These are phyloP conservation scores for Fusarium sp. DNA, from an alignment of 2,329 filamentous ascomycete genomes.

Conservation along the genomic window DNA sequence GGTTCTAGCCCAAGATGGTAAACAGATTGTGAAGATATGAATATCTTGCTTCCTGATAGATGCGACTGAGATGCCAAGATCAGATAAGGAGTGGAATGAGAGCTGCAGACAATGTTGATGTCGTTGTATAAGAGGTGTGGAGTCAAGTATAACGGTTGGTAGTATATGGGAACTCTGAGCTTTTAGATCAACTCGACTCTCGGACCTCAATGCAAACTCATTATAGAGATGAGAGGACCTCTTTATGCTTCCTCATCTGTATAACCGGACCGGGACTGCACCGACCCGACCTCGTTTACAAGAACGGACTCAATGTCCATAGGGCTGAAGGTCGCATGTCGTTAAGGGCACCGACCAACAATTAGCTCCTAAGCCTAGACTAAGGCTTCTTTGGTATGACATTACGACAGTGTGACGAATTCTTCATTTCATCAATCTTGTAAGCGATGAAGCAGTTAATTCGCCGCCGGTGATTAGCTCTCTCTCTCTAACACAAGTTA, in stretches of 20 bases:
- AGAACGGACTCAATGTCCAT: neutral
- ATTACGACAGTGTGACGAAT: conserved; percentile 14
- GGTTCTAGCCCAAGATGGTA: neutral
- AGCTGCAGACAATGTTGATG: neutral
- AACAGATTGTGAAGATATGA: neutral
- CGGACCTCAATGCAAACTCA: neutral
- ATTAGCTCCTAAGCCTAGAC: neutral
- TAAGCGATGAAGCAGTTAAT: neutral
- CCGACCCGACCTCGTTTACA: conserved; percentile 1
- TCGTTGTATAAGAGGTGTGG: neutral
- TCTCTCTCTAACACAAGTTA: neutral
- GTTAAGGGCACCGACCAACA: conserved; percentile 1
- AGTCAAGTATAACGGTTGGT: neutral
- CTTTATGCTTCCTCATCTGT: conserved; percentile 33
- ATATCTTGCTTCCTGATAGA: neutral
- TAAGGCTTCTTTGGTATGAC: conserved; percentile 1
- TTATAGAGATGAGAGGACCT: neutral
- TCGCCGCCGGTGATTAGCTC: neutral
- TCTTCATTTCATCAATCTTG: neutral
- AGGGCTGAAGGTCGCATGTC: conserved; percentile 25
- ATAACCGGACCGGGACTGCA: conserved; percentile 12
- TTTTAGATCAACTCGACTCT: neutral
- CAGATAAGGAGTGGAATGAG: neutral
- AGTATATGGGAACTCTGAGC: neutral
- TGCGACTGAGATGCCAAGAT: neutral